Conservation (phyloP, 129 eudicot genomes). For the Tagetes erecta region DNA sequence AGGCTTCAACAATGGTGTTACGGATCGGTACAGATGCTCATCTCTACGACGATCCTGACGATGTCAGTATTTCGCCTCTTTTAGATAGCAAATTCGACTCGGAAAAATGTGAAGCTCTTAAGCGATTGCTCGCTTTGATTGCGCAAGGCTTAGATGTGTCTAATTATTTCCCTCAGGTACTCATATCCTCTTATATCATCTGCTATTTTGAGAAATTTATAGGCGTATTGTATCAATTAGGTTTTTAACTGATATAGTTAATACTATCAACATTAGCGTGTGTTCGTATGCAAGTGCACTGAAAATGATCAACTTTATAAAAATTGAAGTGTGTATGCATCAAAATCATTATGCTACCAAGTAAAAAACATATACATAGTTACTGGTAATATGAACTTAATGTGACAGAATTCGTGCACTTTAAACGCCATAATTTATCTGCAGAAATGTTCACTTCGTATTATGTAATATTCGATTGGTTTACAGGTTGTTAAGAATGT, state of each 20-base stretch:
- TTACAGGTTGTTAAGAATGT: conserved; percentile 95
- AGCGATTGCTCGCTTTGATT: conserved; percentile 90
- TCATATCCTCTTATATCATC: background rate
- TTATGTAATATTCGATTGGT: conserved; percentile 28
- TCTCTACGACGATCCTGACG: conserved; percentile 96
- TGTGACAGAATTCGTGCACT: background rate
- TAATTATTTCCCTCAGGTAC: conserved; percentile 93
- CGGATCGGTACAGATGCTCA: conserved; percentile 99
- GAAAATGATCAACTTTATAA: background rate
- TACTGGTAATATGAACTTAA: background rate
- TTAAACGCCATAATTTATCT: conserved; percentile 4
- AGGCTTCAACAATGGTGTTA: conserved; percentile 85
- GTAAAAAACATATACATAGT: conserved; percentile 7
- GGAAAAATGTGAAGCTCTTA: conserved; percentile 95
- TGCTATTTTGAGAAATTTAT: background rate
- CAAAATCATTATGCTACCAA: background rate
- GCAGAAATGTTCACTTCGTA: conserved; percentile 3
- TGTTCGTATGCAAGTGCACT: conserved; percentile 4
- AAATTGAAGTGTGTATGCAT: background rate
- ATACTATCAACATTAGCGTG: background rate
- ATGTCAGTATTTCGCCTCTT: conserved; percentile 80
- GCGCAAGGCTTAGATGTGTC: conserved; percentile 97
- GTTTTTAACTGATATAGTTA: background rate
- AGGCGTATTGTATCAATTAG: conserved; percentile 13
- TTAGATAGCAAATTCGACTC: conserved; percentile 94